These are phyloP conservation scores for Globisporangium orthogonon DNA, from an alignment of 352 stramenopile species.

Conservation along the genomic window DNA sequence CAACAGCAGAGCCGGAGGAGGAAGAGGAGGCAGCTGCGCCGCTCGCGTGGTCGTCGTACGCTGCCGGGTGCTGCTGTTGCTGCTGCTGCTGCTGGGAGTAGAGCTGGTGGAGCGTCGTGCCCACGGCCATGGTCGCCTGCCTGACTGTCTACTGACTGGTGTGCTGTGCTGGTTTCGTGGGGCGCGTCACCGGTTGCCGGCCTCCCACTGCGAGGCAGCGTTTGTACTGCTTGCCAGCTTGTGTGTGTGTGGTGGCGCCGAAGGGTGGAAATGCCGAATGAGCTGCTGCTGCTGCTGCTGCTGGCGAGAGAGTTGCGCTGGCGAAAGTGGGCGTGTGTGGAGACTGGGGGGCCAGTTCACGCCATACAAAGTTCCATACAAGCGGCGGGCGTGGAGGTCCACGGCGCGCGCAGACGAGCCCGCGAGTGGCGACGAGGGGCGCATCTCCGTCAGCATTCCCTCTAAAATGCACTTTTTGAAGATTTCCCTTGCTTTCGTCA, in stretches of 20 bases:
- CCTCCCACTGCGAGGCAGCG: background rate
- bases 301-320: constrained; percentile 2
- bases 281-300: constrained; percentile 1
- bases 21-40: no score
- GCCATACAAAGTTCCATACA: no score
- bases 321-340: background rate
- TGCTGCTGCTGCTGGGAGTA: constrained; percentile 26
- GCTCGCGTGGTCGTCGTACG: constrained; percentile 20
- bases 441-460: no score
- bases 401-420: no score
- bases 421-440: no score
- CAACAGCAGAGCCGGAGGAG: background rate
- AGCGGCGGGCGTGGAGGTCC: no score
- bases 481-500: no score
- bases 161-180: background rate
- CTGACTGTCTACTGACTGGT: background rate
- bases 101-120: constrained; percentile 73
- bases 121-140: constrained; percentile 25
- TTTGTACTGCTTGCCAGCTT: background rate
- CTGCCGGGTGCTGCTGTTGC: constrained; percentile 15
- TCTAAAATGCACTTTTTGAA: no score
- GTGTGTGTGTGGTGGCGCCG: background rate
- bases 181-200: background rate
- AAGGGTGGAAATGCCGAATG: constrained; percentile 31
- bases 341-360: background rate